Base-by-base conservation (phyloP, 1,284 basidiomycete species). In the Sporisorium scitamineum region DNA sequence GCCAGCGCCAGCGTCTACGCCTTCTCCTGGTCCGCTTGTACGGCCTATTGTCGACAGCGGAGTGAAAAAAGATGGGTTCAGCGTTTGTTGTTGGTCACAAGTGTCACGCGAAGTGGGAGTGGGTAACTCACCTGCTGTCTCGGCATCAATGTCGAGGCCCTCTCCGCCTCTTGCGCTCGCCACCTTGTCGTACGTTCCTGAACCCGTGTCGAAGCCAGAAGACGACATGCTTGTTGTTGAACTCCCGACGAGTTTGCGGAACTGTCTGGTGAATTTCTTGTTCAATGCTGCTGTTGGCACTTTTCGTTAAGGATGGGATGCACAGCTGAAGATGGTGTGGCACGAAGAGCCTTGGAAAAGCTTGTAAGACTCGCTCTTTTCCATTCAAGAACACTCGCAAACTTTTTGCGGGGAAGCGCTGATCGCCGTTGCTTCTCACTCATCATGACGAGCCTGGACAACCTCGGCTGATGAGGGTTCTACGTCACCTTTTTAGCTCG, bases 161-260 rank as follows among this genome's bases (percentile, higher is more conserved):
- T 66, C 57, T 13, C 63, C 57, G 24, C 63, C 63, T 26, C 45
- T 50, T 13, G 29, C 34, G 8, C 54, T 13, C 13, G 57, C 64
- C 2, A 56, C n/a, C 42, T 61, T 60, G 39, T 67, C 64, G 41
- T 67, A 61, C 1, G 53, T 26, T n/a, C 58, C 54, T 5, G 57
- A 11, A 26, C 58, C 64, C 41, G 57, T 67, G 32, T 66, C 57
- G 26, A 66, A 55, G 39, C 58, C 64, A 8, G 63, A 63, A 31
- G 58, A 60, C 14, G 58, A 62, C 61, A 62, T 56, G 6, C 10
- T 52, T 26, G 1, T 20, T n/a, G 27, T 11, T 13, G 3, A n/a
- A 2, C 3, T 37, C 8, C 34, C 13, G 13, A 13, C n/a, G n/a
- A n/a, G n/a, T 7, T 13, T 29, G 27, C 26, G 42, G 32, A 11